Evolutionary conservation across 2,329 filamentous ascomycete species (phyloP), one percentile per base, ranked within the genome.

Genomic region (Fusarium tuaranense): DNA sequence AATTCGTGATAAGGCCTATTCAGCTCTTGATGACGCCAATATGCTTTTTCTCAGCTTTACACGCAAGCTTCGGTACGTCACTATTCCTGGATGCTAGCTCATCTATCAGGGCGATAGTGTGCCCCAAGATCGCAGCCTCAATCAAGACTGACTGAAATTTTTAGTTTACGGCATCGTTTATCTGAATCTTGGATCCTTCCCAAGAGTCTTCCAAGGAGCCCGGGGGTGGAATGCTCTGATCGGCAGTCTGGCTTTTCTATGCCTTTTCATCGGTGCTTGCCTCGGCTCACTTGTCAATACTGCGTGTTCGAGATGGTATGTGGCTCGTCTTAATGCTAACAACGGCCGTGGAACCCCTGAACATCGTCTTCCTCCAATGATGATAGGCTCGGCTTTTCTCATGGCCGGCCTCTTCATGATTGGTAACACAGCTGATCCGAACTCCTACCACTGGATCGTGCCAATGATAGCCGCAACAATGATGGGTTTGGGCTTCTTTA

Each of bases 201-300:
- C 48, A n/a, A 27, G 48, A n/a, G n/a, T 53, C 3, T 53, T 53
- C 16, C 48, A 53, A 18, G 48, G 25, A 2, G 25, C 48, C 16
- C 25, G 48, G 30, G 48, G 18, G 1, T 53, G 48, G 48, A 53
- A 53, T 30, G 5, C 48, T n/a, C 27, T 53, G 3, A n/a, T 53
- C 25, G 25, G 48, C 18, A 32, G 25, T 18, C 48, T 53, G 0
- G 25, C 48, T 12, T 53, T 53, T 4, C 18, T 53, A 7, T 53
- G 48, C 25, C 48, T 53, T 7, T 53, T 53, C 25, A 53, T 53
- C 48, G 48, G 48, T n/a, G 48, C 48, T 53, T 53, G 48, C 25
- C 25, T 53, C 1, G 48, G 48, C 10, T 53, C 48, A 4, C 48
- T 53, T 53, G 48, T 53, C 10, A 53, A 53, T n/a, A n/a, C 48